These are phyloP conservation scores for Eleusine coracana DNA, from an alignment of 176 grass and related monocot genomes.

Conservation along the genomic window DNA sequence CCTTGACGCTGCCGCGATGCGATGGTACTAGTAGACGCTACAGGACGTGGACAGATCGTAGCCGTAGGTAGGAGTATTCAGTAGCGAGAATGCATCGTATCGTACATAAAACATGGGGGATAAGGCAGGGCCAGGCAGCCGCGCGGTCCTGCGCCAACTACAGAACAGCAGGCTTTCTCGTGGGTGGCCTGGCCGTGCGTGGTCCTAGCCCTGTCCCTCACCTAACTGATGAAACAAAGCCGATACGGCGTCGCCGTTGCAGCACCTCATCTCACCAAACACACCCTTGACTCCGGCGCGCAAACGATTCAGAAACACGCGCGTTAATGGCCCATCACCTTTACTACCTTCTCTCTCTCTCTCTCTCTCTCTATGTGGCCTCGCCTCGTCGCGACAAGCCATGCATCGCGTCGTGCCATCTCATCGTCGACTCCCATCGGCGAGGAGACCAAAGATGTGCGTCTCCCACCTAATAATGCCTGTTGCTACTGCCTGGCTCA, in stretches of 20 bases:
- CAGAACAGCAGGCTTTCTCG: too few species aligned
- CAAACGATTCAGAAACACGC: background rate
- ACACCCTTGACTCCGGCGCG: background rate
- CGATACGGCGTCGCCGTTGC: constrained; percentile 39
- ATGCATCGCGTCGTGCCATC: too few species aligned
- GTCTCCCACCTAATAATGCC: too few species aligned
- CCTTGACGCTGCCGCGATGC: background rate
- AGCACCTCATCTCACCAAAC: constrained; percentile 28
- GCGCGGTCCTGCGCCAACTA: too few species aligned
- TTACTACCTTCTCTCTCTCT: too few species aligned
- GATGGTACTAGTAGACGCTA: background rate
- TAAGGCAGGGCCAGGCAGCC: too few species aligned
- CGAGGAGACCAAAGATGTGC: too few species aligned
- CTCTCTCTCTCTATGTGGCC: too few species aligned
- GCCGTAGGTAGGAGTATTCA: background rate
- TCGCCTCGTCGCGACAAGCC: too few species aligned
- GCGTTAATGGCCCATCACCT: too few species aligned
- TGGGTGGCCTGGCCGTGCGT: background rate
- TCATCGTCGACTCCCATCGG: too few species aligned
- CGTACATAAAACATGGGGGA: background rate
- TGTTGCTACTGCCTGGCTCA: too few species aligned
- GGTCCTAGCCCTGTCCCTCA: background rate
- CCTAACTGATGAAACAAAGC: constrained; percentile 24
- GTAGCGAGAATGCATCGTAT: background rate
- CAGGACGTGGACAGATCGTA: background rate